Conservation (phyloP, 106 monocot species). For the Gastrodia elata region DNA sequence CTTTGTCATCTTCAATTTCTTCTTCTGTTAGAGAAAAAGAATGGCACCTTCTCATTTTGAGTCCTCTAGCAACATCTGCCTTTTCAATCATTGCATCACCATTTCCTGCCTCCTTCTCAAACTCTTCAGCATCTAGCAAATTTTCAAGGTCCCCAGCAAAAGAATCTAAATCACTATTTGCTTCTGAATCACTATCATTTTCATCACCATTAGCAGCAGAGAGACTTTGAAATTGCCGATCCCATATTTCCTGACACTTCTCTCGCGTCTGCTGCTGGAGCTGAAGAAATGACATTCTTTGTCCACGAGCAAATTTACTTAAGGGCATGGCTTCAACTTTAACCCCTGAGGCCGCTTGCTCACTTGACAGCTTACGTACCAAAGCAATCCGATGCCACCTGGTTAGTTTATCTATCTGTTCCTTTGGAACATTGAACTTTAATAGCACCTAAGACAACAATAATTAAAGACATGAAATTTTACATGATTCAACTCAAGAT, state of each 20-base stretch:
- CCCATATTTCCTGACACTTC: constrained; percentile 99
- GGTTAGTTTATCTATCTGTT: constrained; percentile 81
- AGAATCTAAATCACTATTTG: constrained; percentile 94
- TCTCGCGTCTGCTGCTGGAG: constrained; percentile 98
- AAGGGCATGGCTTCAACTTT: constrained; percentile 71
- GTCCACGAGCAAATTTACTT: constrained; percentile 93
- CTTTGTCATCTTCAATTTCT: constrained; percentile 82
- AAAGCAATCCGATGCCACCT: constrained; percentile 96
- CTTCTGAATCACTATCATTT: constrained; percentile 74
- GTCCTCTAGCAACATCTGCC: constrained; percentile 55
- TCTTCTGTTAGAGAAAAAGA: constrained; percentile 71
- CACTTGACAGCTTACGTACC: constrained; percentile 93
- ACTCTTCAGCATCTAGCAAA: constrained; percentile 93
- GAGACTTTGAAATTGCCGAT: constrained; percentile 86
- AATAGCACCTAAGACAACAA: constrained; percentile 54
- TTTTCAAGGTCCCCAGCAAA: constrained; percentile 99
- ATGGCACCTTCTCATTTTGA: constrained; percentile 88
- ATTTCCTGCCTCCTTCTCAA: constrained; percentile 60
- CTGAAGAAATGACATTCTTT: constrained; percentile 93
- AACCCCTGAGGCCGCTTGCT: constrained; percentile 82
- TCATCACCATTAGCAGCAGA: constrained; percentile 77
- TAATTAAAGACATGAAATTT: background rate
- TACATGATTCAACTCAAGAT: background rate
- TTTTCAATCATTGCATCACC: constrained; percentile 44
- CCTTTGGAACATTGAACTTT: constrained; percentile 78